These are phyloP conservation scores for Diplodia mutila DNA, from an alignment of 2,329 filamentous ascomycete species.

Conservation along the genomic window DNA sequence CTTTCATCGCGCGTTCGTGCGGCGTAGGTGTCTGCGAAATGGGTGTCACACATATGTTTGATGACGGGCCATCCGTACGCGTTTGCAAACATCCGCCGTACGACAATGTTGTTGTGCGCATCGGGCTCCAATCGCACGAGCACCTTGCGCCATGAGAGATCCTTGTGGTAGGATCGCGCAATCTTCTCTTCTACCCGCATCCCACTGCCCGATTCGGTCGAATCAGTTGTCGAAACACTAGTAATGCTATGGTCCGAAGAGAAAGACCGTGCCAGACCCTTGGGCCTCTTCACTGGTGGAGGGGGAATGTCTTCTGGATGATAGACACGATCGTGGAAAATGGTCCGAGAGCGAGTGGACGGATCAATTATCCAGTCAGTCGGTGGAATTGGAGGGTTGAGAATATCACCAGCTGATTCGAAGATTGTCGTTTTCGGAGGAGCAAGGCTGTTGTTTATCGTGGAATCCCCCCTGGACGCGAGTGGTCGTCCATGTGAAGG, in stretches of 20 bases:
- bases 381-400: slow-evolving; percentile 86
- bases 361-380: slow-evolving; percentile 84
- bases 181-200: slow-evolving; percentile 99
- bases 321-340: slow-evolving; percentile 96
- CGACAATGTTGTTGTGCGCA: slow-evolving; percentile 97
- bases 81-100: slow-evolving; percentile 94
- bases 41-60: slow-evolving; percentile 91
- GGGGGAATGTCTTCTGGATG: slow-evolving; percentile 90
- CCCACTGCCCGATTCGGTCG: slow-evolving; percentile 47
- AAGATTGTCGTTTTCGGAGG: slow-evolving; percentile 93
- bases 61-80: slow-evolving; percentile 97
- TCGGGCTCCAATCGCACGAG: slow-evolving; percentile 94
- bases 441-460: slow-evolving; percentile 58
- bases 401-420: slow-evolving; percentile 88
- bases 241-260: slow-evolving; percentile 42
- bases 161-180: slow-evolving; percentile 89
- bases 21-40: slow-evolving; percentile 78
- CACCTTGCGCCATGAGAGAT: slow-evolving; percentile 94
- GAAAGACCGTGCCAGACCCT: slow-evolving; percentile 39
- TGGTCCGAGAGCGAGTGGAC: slow-evolving; percentile 77
- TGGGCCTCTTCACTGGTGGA: slow-evolving; percentile 60
- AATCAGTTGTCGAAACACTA: slow-evolving; percentile 25
- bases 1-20: slow-evolving; percentile 69
- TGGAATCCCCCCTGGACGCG: slow-evolving; percentile 41
- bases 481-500: slow-evolving; percentile 1